Percentiles rank a stretch among this genome's conserved stretches.
These are phyloP conservation scores for Scheffersomyces lignicola DNA, from an alignment of 1,139 yeast genomes.

Conservation along the genomic window DNA sequence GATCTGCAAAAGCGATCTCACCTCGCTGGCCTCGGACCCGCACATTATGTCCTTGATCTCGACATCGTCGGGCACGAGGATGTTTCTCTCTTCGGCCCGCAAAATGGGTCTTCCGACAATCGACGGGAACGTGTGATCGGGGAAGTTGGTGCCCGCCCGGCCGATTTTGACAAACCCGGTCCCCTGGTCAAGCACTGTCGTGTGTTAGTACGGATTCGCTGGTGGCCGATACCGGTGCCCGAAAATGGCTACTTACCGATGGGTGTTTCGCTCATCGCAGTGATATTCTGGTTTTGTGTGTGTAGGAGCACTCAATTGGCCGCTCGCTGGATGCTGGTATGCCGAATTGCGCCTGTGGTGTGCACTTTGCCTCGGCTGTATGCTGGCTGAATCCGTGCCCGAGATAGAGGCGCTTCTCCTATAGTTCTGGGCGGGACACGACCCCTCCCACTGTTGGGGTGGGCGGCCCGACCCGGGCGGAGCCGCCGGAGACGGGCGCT, in stretches of 20 bases:
- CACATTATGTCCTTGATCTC: constrained; percentile 94
- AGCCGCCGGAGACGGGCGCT: too few species aligned
- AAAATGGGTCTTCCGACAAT: constrained; percentile 97
- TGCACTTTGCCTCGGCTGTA: too few species aligned
- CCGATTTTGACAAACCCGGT: constrained; percentile 97
- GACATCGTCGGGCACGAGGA: constrained; percentile 53
- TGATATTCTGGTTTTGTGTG: too few species aligned
- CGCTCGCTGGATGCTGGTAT: background rate
- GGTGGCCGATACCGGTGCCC: background rate
- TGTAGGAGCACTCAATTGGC: background rate
- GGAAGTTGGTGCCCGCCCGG: constrained; percentile 95
- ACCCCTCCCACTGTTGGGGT: too few species aligned
- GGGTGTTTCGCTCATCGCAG: constrained; percentile 54
- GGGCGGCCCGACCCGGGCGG: too few species aligned
- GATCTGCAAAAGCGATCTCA: constrained; percentile 84
- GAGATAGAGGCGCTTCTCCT: too few species aligned
- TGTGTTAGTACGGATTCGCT: constrained; percentile 16
- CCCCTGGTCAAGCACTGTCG: constrained; percentile 92
- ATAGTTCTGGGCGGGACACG: too few species aligned
- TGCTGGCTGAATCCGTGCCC: too few species aligned
- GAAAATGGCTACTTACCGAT: constrained; percentile 46
- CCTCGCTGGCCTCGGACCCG: constrained; percentile 93
- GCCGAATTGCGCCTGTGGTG: constrained; percentile 2
- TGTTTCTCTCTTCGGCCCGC: constrained; percentile 90
- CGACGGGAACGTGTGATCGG: constrained; percentile 97